Evolutionary conservation across 352 stramenopile species (phyloP).

Genomic region (Phytophthora parvispora): DNA sequence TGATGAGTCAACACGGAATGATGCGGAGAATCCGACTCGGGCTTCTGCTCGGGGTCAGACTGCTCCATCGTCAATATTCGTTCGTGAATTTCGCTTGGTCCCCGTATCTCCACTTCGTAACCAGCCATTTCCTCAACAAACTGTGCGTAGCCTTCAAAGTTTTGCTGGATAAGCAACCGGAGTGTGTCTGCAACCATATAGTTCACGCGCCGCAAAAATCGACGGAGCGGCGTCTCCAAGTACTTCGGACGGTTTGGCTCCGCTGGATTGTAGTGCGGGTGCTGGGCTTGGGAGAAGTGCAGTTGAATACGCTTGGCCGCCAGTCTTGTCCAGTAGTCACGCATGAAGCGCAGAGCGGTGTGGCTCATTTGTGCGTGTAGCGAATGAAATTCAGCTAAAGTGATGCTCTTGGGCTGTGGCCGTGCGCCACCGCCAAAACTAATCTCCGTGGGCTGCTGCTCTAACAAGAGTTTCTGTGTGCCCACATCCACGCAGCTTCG

Average conservation of each 20-base stretch:
- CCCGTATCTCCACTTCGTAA: slow-evolving; percentile 64
- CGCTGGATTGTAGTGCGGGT: slow-evolving; percentile 67
- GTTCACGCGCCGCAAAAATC: slow-evolving; percentile 82
- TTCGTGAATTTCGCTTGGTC: slow-evolving; percentile 59
- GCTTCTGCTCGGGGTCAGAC: slow-evolving; percentile 6
- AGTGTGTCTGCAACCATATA: slow-evolving; percentile 88
- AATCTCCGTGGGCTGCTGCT: slow-evolving; percentile 74
- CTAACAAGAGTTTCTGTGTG: slow-evolving; percentile 68
- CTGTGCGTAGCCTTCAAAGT: slow-evolving; percentile 74
- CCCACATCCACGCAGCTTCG: slow-evolving; percentile 75
- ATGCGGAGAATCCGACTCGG: slow-evolving; percentile 1
- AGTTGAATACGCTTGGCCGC: slow-evolving; percentile 81
- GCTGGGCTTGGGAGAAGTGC: slow-evolving; percentile 63
- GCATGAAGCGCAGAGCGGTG: slow-evolving; percentile 77
- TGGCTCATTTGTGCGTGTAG: slow-evolving; percentile 80
- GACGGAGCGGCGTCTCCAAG: slow-evolving; percentile 57
- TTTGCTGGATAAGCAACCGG: slow-evolving; percentile 65
- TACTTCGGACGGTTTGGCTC: slow-evolving; percentile 82
- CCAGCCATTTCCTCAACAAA: slow-evolving; percentile 79
- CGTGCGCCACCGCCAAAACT: slow-evolving; percentile 51
- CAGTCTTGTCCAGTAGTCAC: slow-evolving; percentile 79
- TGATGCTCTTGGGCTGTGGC: slow-evolving; percentile 68
- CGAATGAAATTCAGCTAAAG: slow-evolving; percentile 75
- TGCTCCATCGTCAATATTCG: slow-evolving; percentile 3
- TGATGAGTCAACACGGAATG: slow-evolving; percentile 43